Conservation (phyloP, 345 rosid species). For the Linum usitatissimum region DNA sequence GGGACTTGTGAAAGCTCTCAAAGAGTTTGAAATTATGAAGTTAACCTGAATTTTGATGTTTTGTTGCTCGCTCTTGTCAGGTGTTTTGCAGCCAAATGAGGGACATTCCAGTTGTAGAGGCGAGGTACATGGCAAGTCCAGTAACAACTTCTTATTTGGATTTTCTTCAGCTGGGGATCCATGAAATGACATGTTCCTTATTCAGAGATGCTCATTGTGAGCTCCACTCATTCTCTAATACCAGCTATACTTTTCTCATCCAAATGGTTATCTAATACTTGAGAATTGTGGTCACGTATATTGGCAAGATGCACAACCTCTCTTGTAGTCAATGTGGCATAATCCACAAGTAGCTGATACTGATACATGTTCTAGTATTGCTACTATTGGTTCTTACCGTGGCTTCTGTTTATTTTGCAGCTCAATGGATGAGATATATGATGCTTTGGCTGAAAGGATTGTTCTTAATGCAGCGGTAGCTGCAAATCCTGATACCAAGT, state of each 20-base stretch:
- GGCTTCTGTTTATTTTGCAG: slow-evolving; percentile 22
- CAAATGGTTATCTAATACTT: no score
- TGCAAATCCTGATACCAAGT: slow-evolving; percentile 47
- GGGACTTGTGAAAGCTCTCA: slow-evolving; percentile 10
- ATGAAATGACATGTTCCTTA: not conserved
- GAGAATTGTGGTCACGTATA: not conserved
- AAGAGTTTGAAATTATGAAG: not conserved
- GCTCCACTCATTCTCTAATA: not conserved
- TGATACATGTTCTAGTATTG: not conserved
- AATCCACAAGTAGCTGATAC: not conserved
- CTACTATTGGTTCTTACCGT: not conserved
- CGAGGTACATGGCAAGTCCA: slow-evolving; percentile 30
- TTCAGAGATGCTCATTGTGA: not conserved
- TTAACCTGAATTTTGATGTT: not conserved
- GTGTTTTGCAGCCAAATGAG: slow-evolving; percentile 43
- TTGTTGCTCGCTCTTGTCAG: slow-evolving; percentile 21
- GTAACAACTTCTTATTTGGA: not conserved
- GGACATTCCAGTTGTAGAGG: slow-evolving; percentile 41
- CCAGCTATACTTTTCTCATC: not conserved
- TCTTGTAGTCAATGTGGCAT: not conserved
- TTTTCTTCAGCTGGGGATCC: not conserved
- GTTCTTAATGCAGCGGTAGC: slow-evolving; percentile 52
- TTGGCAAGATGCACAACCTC: not conserved
- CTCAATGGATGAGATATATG: slow-evolving; percentile 72
- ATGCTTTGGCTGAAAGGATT: slow-evolving; percentile 53